Evolutionary conservation across 208 protist species (phyloP).

Genomic region (Crithidia expoeki): DNA sequence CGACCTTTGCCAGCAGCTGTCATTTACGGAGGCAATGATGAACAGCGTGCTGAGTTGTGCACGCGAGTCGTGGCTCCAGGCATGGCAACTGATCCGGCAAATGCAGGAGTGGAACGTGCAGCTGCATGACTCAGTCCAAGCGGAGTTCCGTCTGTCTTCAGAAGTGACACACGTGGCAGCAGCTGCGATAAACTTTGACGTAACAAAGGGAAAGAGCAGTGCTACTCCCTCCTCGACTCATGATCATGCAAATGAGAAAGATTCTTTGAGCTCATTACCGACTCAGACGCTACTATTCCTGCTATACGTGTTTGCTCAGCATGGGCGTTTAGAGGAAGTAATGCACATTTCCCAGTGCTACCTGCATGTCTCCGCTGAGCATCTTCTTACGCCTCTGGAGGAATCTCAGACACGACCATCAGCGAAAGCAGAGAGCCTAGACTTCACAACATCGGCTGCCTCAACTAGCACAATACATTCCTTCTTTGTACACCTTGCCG

Average conservation of each 20-base stretch:
- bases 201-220: too few relatives aligned
- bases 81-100: constrained; percentile 14
- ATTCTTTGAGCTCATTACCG: constrained; percentile 8
- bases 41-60: constrained; percentile 18
- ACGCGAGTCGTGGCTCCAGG: constrained; percentile 30
- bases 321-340: constrained; percentile 41
- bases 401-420: too few relatives aligned
- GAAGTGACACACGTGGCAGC: too few relatives aligned
- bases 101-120: constrained; percentile 28
- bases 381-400: neutral
- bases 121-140: neutral
- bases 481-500: constrained; percentile 22
- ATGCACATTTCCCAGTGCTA: constrained; percentile 7
- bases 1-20: neutral
- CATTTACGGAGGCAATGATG: constrained; percentile 8
- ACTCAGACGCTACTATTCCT: constrained; percentile 27
- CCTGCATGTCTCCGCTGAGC: neutral
- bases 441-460: neutral
- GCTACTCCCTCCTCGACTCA: too few relatives aligned
- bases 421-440: neutral
- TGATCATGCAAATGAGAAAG: too few relatives aligned
- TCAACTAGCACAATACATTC: too few relatives aligned
- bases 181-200: too few relatives aligned
- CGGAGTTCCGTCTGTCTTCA: too few relatives aligned
- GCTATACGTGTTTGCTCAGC: constrained; percentile 71